Base-by-base conservation (phyloP, 2,329 filamentous ascomycete species). In the Aspergillus chevalieri region DNA sequence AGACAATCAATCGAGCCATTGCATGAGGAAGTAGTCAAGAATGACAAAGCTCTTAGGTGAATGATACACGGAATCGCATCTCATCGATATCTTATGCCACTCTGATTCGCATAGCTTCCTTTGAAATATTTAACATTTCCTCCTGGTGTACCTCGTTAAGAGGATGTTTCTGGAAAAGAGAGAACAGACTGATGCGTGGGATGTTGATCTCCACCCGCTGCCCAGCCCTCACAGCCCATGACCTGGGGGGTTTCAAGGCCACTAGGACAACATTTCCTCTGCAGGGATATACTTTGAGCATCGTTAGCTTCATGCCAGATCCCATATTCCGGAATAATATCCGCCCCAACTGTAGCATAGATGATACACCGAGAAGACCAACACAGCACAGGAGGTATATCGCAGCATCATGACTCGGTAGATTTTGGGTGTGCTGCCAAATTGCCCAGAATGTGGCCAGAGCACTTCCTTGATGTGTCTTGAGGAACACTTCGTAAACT, bases 111-210 rank as follows among this genome's bases (percentile, higher is more conserved):
- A n/a, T n/a, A n/a, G n/a, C n/a, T n/a, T n/a, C n/a, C n/a, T n/a
- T n/a, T n/a, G n/a, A n/a, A n/a, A n/a, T n/a, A n/a, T n/a, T n/a
- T n/a, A n/a, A n/a, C n/a, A n/a, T n/a, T n/a, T n/a, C n/a, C n/a
- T n/a, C n/a, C n/a, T n/a, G n/a, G n/a, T n/a, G n/a, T n/a, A n/a
- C n/a, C n/a, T n/a, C n/a, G n/a, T n/a, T 51, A 48, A 65, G 66
- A 19, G 53, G 57, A 55, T 67, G 55, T 28, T 49, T 57, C 52
- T 66, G 51, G 33, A 65, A 55, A 30, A 57, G 44, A 39, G 58
- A 62, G 22, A 57, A 57, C 17, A 60, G 44, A 34, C 56, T 56
- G 10, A 57, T 39, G 44, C 26, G 12, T 7, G 53, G 55, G 14
- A 63, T 47, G 26, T 47, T 57, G 8, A 62, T 24, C 39, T 57